Percentiles rank a stretch among this genome's conserved stretches.
Evolutionary conservation across 768 basidiomycete species (phyloP).

Genomic region (Russula olivacea): DNA sequence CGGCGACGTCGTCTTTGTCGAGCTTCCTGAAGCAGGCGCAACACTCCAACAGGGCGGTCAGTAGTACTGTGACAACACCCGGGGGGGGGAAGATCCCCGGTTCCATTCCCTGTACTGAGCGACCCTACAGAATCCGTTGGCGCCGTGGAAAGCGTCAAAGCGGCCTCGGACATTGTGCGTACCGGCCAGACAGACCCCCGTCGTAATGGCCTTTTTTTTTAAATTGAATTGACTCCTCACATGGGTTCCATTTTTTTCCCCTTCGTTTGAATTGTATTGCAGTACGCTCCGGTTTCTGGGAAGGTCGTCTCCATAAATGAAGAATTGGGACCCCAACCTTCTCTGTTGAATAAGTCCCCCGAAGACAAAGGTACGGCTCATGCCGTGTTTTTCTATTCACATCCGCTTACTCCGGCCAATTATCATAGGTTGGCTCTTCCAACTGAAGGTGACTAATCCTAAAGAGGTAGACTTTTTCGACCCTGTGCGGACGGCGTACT

Average conservation of each 20-base stretch:
- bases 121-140: conserved; percentile 59
- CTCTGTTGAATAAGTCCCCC: conserved; percentile 82
- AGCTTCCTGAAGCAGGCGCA: conserved; percentile 65
- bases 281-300: conserved; percentile 95
- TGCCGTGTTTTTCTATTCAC: neutral
- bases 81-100: neutral
- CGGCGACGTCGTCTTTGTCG: conserved; percentile 97
- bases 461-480: conserved; percentile 51
- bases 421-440: conserved; percentile 87
- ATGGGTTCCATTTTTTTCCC: conserved; percentile 18
- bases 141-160: conserved; percentile 94
- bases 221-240: neutral
- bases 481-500: conserved; percentile 1
- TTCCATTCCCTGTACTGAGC: neutral
- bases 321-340: conserved; percentile 56
- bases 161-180: conserved; percentile 87
- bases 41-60: conserved; percentile 68
- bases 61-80: conserved; percentile 30
- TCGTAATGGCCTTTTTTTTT: neutral
- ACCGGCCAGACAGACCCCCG: neutral
- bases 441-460: conserved; percentile 74
- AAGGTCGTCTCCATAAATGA: conserved; percentile 75
- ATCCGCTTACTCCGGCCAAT: neutral
- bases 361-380: conserved; percentile 64
- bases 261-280: neutral